phyloP scores from a whole-genome alignment of 139 green algal species.

The Coelastrella sp. region DNA sequence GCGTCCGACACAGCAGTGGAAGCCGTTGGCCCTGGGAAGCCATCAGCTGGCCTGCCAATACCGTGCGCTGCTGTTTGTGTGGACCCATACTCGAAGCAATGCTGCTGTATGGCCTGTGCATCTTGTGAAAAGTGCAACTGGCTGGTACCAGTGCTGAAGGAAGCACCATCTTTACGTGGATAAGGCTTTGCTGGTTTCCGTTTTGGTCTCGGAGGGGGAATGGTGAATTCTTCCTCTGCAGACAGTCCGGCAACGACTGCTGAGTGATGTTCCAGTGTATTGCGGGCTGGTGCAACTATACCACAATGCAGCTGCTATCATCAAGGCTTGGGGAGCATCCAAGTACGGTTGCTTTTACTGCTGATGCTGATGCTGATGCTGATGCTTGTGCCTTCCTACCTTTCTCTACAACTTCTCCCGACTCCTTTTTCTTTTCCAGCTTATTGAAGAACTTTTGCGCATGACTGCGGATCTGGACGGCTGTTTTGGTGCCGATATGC shows the following conservation, averaged over 20 bases:
- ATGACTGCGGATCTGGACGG: slow-evolving; percentile 96
- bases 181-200: slow-evolving; percentile 84
- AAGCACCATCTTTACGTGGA: slow-evolving; percentile 70
- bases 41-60: not conserved
- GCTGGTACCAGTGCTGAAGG: slow-evolving; percentile 23
- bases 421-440: slow-evolving; percentile 58
- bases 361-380: not conserved
- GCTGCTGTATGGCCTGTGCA: slow-evolving; percentile 6
- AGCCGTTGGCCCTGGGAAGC: not conserved
- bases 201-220: slow-evolving; percentile 92
- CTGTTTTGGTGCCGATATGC: slow-evolving; percentile 93
- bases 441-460: slow-evolving; percentile 96
- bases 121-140: not conserved
- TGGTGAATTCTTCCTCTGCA: slow-evolving; percentile 66
- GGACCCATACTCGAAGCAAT: slow-evolving; percentile 4
- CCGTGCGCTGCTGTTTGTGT: slow-evolving; percentile 25
- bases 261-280: too few relatives aligned
- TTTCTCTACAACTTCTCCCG: slow-evolving; percentile 12
- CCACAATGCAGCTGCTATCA: too few relatives aligned
- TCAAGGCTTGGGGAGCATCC: too few relatives aligned
- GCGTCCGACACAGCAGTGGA: slow-evolving; percentile 58
- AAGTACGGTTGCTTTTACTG: too few relatives aligned
- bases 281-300: too few relatives aligned
- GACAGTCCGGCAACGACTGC: too few relatives aligned
- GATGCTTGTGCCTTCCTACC: not conserved